These are phyloP conservation scores for Melaleuca quinquenervia DNA, from an alignment of 345 rosid species.

Conservation along the genomic window DNA sequence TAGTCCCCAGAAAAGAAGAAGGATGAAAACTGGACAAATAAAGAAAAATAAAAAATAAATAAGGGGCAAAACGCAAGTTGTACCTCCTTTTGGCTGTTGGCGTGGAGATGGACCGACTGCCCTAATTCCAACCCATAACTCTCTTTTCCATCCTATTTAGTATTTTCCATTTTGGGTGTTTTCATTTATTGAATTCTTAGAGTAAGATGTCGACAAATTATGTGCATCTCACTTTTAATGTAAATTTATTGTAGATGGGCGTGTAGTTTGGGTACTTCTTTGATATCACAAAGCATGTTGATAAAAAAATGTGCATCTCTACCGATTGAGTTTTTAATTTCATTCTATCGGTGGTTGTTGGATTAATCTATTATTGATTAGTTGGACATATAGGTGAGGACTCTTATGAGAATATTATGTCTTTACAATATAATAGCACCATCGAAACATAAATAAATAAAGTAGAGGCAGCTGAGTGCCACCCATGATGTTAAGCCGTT, in stretches of 20 bases:
- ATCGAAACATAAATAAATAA: not conserved
- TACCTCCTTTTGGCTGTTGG: not conserved
- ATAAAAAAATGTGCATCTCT: not conserved
- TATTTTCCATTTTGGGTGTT: not conserved
- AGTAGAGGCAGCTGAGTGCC: not conserved
- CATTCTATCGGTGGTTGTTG: not conserved
- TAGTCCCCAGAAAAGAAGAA: not conserved
- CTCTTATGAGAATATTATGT: not conserved
- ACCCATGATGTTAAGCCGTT: not conserved
- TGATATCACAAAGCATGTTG: not conserved
- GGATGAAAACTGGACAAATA: not conserved
- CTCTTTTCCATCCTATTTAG: not conserved
- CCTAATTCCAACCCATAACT: not conserved
- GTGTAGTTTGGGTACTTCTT: not conserved
- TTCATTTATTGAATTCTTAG: not conserved
- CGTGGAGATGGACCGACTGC: not conserved
- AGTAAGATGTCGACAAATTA: not conserved
- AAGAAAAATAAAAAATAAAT: not conserved
- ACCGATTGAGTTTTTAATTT: not conserved
- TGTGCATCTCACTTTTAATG: not conserved
- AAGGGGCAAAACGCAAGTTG: not conserved
- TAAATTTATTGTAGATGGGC: not conserved
- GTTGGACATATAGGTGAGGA: not conserved
- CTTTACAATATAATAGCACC: not conserved
- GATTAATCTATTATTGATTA: not conserved